phyloP scores from a whole-genome alignment of 192 early-diverging fungal genomes.

The Coemansia sp. region DNA sequence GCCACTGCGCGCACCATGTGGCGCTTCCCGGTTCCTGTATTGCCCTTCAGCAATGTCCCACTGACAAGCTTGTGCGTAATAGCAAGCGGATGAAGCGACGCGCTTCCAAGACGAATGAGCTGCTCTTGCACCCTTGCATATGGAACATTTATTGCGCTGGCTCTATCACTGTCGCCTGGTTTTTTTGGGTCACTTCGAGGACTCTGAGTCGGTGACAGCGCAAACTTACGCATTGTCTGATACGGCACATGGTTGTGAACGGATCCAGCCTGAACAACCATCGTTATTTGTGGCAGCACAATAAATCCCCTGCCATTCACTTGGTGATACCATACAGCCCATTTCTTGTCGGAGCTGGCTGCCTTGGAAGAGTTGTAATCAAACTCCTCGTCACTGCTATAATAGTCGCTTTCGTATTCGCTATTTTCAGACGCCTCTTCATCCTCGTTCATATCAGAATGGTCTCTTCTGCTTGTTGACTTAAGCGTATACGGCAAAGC shows the following conservation, averaged over 20 bases:
- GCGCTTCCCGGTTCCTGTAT: slow-evolving; percentile 82
- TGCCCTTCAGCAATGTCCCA: slow-evolving; percentile 75
- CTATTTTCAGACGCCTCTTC: slow-evolving; percentile 7
- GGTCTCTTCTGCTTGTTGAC: background rate
- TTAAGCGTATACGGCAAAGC: slow-evolving; percentile 1
- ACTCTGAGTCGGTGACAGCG: background rate
- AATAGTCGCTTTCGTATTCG: slow-evolving; percentile 14
- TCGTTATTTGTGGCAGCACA: slow-evolving; percentile 36
- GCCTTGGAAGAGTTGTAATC: slow-evolving; percentile 8
- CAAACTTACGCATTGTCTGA: slow-evolving; percentile 19
- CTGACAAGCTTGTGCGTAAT: slow-evolving; percentile 68
- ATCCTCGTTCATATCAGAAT: background rate
- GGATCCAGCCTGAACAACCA: slow-evolving; percentile 42
- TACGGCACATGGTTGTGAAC: slow-evolving; percentile 41
- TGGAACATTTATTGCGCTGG: slow-evolving; percentile 7
- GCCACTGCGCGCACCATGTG: slow-evolving; percentile 66
- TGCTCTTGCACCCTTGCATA: slow-evolving; percentile 23
- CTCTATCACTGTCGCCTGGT: too few relatives aligned
- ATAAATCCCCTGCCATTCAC: slow-evolving; percentile 25
- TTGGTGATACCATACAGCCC: slow-evolving; percentile 40
- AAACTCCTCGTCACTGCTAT: background rate
- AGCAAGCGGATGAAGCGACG: slow-evolving; percentile 75
- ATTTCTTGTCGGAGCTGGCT: slow-evolving; percentile 9
- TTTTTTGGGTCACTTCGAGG: background rate
- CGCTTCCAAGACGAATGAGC: slow-evolving; percentile 63